phyloP scores from a whole-genome alignment of 2,329 filamentous ascomycete genomes.

The Pleomassaria siparia region DNA sequence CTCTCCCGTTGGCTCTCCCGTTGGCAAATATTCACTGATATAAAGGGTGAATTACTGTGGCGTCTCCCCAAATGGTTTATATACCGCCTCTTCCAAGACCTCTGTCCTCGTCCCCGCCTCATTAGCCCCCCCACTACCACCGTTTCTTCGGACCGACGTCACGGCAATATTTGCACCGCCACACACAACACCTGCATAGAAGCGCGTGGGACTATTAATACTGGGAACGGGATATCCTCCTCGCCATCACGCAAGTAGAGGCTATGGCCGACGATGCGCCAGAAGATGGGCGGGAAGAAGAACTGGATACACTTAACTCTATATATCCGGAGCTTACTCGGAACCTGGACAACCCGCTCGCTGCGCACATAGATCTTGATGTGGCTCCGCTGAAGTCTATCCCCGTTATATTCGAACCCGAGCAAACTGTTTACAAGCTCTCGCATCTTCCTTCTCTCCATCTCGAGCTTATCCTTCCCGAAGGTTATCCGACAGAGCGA shows the following conservation, averaged over 20 bases:
- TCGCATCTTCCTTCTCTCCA: slow-evolving; percentile 59
- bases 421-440: slow-evolving; percentile 48
- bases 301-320: slow-evolving; percentile 60
- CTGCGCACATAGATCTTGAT: slow-evolving; percentile 57
- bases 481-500: slow-evolving; percentile 56
- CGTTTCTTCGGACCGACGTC: too few relatives aligned
- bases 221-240: too few relatives aligned
- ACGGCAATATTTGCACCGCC: too few relatives aligned
- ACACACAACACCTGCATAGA: background rate
- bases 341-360: slow-evolving; percentile 45
- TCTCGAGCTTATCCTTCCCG: slow-evolving; percentile 55
- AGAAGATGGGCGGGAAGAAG: slow-evolving; percentile 61
- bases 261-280: slow-evolving; percentile 29
- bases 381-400: slow-evolving; percentile 58
- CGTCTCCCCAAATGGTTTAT: too few relatives aligned
- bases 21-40: too few relatives aligned
- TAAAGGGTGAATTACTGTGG: too few relatives aligned
- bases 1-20: too few relatives aligned
- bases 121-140: too few relatives aligned
- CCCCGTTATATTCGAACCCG: slow-evolving; percentile 27
- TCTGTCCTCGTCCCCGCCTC: too few relatives aligned
- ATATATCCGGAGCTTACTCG: slow-evolving; percentile 63
- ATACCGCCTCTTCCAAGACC: too few relatives aligned
- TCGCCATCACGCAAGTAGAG: too few relatives aligned
- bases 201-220: too few relatives aligned